These are phyloP conservation scores for Eimeria praecox DNA, from an alignment of 169 alveolate genomes.

Conservation along the genomic window DNA sequence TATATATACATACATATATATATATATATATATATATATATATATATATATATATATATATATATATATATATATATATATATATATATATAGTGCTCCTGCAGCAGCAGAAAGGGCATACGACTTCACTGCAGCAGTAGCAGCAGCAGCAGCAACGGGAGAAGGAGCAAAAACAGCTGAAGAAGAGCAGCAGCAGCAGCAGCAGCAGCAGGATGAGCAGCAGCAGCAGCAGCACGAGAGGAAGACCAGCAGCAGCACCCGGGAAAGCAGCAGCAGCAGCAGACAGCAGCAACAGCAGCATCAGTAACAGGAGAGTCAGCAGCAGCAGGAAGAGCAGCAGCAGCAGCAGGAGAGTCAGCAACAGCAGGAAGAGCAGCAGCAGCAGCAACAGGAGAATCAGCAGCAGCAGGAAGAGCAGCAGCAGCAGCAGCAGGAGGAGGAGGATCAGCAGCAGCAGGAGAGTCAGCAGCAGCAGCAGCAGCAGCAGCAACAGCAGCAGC, in stretches of 20 bases:
- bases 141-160: constrained; percentile 4
- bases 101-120: not conserved
- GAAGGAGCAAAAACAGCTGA: not conserved
- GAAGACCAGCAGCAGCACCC: not conserved
- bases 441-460: constrained; percentile 7
- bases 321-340: constrained; percentile 5
- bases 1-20: not conserved
- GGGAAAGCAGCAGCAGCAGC: not conserved
- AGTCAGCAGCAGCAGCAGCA: not conserved
- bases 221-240: not conserved
- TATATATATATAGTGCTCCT: not conserved
- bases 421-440: not conserved
- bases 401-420: constrained; percentile 12
- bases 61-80: not conserved
- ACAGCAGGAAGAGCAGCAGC: not conserved
- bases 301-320: not conserved
- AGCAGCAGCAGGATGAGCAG: not conserved
- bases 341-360: not conserved
- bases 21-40: not conserved
- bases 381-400: not conserved
- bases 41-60: not conserved
- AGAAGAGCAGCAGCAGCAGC: not conserved
- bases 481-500: not conserved
- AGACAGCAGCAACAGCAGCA: not conserved
- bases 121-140: constrained; percentile 1